Evolutionary conservation across 805 yeast species (phyloP).

Genomic region (Candida tallmaniae): DNA sequence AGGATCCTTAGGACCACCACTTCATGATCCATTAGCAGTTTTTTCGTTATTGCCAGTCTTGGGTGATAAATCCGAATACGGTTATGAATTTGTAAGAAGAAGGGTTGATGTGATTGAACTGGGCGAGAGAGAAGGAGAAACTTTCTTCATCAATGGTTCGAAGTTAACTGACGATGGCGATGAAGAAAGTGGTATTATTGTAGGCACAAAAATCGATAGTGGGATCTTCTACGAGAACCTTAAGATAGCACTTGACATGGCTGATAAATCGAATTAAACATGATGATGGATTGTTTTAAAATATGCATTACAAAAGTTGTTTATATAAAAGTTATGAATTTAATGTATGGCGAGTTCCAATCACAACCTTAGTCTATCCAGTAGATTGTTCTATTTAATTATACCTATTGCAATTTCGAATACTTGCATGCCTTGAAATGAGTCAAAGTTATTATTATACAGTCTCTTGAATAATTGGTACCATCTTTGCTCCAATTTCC

Average conservation of each 20-base stretch:
- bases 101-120: constrained; percentile 21
- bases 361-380: too few species aligned
- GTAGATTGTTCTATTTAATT: too few species aligned
- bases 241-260: constrained; percentile 14
- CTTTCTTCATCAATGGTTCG: constrained; percentile 9
- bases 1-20: constrained; percentile 54
- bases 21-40: constrained; percentile 78
- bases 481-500: constrained; percentile 47
- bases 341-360: too few species aligned
- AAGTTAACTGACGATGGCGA: constrained; percentile 9
- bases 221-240: constrained; percentile 15
- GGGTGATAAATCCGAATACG: constrained; percentile 12
- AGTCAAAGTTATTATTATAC: not conserved
- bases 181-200: constrained; percentile 15
- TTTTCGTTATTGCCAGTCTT: constrained; percentile 51
- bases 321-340: not conserved
- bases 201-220: constrained; percentile 14
- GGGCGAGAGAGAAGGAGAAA: constrained; percentile 31
- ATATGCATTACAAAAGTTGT: not conserved
- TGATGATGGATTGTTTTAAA: not conserved
- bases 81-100: constrained; percentile 23
- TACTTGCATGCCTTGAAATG: too few species aligned
- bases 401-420: too few species aligned
- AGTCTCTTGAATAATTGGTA: not conserved
- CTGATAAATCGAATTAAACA: too few species aligned